Evolutionary conservation across 202 grass and related monocot genomes (phyloP), one percentile per base, ranked within the genome.

Genomic region (Cymbopogon flexuosus): DNA sequence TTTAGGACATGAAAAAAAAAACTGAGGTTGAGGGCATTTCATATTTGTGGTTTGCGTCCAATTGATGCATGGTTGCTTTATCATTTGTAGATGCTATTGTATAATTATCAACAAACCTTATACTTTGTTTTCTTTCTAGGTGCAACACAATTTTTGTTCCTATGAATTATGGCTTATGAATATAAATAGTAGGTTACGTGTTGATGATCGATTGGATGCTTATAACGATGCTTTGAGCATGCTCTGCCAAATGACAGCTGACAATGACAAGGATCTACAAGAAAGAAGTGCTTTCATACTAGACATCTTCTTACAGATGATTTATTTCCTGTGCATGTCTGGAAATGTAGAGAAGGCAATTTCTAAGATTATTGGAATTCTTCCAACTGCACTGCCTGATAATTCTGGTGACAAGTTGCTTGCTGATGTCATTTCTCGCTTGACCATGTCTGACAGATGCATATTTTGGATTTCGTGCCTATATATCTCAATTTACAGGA

Each of bases 131-230:
- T 71, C 65, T 78, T 96, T 95, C 86, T 94, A 99, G 96, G 92
- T 99, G 80, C 86, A 89, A 89, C 85, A 93, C 87, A 93, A 93
- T 47, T 71, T 84, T 86, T 88, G 79, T 86, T 99, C 92, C 23
- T 96, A 93, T 87, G 96, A 99, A 79, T 84, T 99, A 74, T 99
- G 96, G 96, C 88, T 96, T 82, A 91, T 95, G 90, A 93, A 91
- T 86, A 91, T 99, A 88, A 99, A 99, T 84, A 99, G 96, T 86
- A 92, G 96, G 85, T 87, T 93, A 61, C 86, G 88, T 41, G 77
- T 99, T 90, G 90, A 91, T 79, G 88, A 91, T 81, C 92, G 90
- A 65, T 83, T 95, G 88, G 86, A 91, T 75, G 87, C 96, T 72
- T 99, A 93, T 67, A 89, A 90, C 24, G 85, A 93, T 64, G 90